These are phyloP conservation scores for Pseudisothecium myosuroides DNA, from an alignment of 225 moss, liverwort and hornwort genomes.

Conservation along the genomic window DNA sequence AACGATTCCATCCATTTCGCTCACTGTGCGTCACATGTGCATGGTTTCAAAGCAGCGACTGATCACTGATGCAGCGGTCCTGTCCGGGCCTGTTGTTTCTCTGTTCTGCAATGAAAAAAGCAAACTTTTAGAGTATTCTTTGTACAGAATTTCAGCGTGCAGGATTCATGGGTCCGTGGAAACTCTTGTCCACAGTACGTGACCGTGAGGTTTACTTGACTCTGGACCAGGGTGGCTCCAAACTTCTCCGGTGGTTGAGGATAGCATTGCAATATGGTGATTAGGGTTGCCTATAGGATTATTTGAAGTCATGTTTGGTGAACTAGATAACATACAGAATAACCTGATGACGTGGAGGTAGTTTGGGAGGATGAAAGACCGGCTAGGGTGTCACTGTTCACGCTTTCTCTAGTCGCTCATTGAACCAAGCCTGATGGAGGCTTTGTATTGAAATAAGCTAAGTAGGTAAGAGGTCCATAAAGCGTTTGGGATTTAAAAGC, in stretches of 20 bases:
- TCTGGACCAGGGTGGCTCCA: not conserved
- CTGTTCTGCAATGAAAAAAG: not conserved
- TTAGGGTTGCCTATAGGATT: no score
- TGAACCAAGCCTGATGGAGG: not conserved
- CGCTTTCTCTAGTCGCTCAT: accelerated
- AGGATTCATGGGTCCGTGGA: no score
- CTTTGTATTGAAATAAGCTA: not conserved
- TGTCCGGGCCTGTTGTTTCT: not conserved
- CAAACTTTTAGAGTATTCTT: not conserved
- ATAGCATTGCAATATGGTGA: not conserved
- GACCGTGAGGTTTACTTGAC: not conserved
- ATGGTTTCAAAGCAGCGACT: not conserved
- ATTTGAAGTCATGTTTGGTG: not conserved
- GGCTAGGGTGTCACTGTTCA: accelerated
- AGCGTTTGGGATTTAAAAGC: accelerated
- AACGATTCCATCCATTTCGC: not conserved
- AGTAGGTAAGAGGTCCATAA: not conserved
- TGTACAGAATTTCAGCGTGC: not conserved
- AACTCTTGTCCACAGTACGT: not conserved
- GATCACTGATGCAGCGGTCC: not conserved
- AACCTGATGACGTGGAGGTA: accelerated
- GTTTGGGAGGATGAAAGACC: not conserved
- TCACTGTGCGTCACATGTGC: not conserved
- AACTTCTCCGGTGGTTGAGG: accelerated
- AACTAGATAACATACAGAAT: accelerated